These are phyloP conservation scores for Cordia subcordata DNA, from an alignment of 257 asterid species.

Conservation along the genomic window DNA sequence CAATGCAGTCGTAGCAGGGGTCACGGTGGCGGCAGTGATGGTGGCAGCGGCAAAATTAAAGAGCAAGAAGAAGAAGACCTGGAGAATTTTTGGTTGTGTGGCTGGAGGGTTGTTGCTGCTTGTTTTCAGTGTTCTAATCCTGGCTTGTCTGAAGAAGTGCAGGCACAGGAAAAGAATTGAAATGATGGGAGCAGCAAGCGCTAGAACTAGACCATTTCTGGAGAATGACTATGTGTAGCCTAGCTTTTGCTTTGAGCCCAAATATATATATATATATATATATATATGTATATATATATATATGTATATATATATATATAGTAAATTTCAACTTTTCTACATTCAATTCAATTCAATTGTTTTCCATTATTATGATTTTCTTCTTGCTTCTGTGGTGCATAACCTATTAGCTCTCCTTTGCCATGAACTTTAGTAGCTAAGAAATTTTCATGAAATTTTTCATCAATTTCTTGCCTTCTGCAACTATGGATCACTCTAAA, in stretches of 20 bases:
- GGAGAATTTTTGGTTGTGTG: conserved; percentile 38
- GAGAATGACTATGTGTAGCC: conserved; percentile 72
- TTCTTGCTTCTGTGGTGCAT: conserved; percentile 44
- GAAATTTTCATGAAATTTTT: too few species aligned
- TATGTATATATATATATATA: too few species aligned
- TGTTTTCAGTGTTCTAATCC: conserved; percentile 13
- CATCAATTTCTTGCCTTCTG: too few species aligned
- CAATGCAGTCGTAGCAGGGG: conserved; percentile 3
- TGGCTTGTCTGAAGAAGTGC: conserved; percentile 38
- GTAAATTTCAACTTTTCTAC: conserved; percentile 18
- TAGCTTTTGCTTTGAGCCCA: conserved; percentile 6
- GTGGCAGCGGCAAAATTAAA: background rate
- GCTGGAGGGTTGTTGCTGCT: conserved; percentile 48
- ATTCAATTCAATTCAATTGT: background rate
- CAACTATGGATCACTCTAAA: too few species aligned
- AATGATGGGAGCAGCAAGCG: conserved; percentile 68
- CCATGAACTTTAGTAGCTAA: too few species aligned
- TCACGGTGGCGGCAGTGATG: too few species aligned
- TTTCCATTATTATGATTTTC: too few species aligned
- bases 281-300: too few species aligned
- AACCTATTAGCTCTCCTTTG: too few species aligned
- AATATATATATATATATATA: conserved; percentile 29
- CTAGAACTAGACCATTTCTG: conserved; percentile 70
- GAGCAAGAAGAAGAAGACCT: conserved; percentile 10
- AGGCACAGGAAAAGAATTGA: conserved; percentile 37